A percentile compares a stretch with the other conserved stretches of the same genome.
Conservation (phyloP, 108 stramenopile species). For the Parietichytrium sp. region DNA sequence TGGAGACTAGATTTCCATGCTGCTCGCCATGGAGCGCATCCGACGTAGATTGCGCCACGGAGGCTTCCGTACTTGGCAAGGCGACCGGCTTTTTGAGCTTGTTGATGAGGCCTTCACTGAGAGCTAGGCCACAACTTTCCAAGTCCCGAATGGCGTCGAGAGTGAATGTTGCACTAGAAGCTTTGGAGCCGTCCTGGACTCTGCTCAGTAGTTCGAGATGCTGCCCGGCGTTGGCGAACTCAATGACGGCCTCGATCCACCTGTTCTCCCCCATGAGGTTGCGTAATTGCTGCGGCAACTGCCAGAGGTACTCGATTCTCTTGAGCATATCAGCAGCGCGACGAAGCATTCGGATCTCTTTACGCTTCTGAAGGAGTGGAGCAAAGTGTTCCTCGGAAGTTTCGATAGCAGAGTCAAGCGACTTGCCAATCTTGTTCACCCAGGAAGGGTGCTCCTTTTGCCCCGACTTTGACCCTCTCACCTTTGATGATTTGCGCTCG, state of each 20-base stretch:
- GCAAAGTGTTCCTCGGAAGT: background rate
- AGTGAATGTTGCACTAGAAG: background rate
- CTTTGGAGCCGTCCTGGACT: background rate
- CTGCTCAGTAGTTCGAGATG: background rate
- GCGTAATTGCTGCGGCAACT: background rate
- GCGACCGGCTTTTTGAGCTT: slow-evolving; percentile 22
- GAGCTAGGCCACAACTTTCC: background rate
- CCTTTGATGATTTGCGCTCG: background rate
- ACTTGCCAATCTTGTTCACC: background rate
- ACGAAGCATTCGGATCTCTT: slow-evolving; percentile 21
- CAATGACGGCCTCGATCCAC: slow-evolving; percentile 37
- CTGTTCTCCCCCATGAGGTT: slow-evolving; percentile 24
- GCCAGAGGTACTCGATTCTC: slow-evolving; percentile 33
- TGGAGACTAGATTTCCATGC: background rate
- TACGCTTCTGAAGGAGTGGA: slow-evolving; percentile 1
- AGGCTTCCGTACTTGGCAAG: no score
- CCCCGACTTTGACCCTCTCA: no score
- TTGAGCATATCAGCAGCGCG: slow-evolving; percentile 34
- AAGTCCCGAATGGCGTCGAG: slow-evolving; percentile 15
- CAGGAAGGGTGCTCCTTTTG: no score
- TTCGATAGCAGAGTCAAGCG: background rate
- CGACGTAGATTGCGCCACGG: background rate
- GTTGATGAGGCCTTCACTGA: background rate
- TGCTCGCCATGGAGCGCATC: slow-evolving; percentile 10
- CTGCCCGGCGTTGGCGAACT: slow-evolving; percentile 27